Percentiles rank a stretch among this genome's conserved stretches.
Conservation (phyloP, 805 yeast genomes). For the Ogataea nonfermentans region DNA sequence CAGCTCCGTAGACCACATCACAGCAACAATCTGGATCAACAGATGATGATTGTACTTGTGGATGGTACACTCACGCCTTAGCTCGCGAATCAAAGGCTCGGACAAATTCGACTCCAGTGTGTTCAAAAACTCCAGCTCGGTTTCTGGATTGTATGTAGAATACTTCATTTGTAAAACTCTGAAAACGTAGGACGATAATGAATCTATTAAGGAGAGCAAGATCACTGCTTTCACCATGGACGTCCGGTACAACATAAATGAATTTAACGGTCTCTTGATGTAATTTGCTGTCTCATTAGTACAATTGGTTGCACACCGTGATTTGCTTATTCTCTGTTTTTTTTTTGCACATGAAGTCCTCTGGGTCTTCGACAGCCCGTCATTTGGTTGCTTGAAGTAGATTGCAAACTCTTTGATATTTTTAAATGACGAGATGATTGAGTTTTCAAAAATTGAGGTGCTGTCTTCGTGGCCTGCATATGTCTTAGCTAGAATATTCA, state of each 20-base stretch:
- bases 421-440: conserved; percentile 24
- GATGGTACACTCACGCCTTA: conserved; percentile 16
- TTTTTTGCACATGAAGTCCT: conserved; percentile 4
- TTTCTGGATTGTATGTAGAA: conserved; percentile 17
- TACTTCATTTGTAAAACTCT: conserved; percentile 17
- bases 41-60: conserved; percentile 41
- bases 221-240: conserved; percentile 42
- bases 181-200: conserved; percentile 23
- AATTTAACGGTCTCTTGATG: conserved; percentile 46
- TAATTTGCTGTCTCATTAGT: conserved; percentile 14
- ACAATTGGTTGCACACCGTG: not conserved
- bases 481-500: conserved; percentile 25
- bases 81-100: conserved; percentile 6
- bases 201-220: conserved; percentile 26
- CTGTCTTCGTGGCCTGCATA: conserved; percentile 30
- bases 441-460: conserved; percentile 15
- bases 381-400: conserved; percentile 27
- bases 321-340: conserved; percentile 7
- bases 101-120: conserved; percentile 12
- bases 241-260: conserved; percentile 46
- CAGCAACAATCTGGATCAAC: conserved; percentile 42
- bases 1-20: conserved; percentile 45
- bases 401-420: conserved; percentile 25
- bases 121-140: conserved; percentile 17
- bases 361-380: conserved; percentile 13